These are phyloP conservation scores for Jasminum sambac DNA, from an alignment of 257 asterid genomes.

Conservation along the genomic window DNA sequence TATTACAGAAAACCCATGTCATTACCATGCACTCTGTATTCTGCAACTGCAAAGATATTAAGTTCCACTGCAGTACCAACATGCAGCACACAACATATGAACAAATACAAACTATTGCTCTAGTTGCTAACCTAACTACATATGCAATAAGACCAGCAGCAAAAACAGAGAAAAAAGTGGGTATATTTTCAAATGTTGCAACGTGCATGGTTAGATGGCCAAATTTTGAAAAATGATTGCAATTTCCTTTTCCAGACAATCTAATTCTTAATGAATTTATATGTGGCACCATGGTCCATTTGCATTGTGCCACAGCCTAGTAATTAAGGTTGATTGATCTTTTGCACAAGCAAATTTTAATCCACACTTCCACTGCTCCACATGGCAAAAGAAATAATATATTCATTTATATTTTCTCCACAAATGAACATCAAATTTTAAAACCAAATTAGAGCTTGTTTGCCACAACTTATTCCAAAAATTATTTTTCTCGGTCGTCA, in stretches of 20 bases:
- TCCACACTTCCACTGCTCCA: not conserved
- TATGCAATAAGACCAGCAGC: not conserved
- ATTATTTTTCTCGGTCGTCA: too few relatives aligned
- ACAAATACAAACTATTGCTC: not conserved
- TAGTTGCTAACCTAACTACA: not conserved
- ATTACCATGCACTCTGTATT: not conserved
- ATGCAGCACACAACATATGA: not conserved
- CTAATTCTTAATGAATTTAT: not conserved
- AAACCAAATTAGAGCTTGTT: not conserved
- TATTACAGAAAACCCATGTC: conserved; percentile 5
- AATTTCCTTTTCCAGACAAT: not conserved
- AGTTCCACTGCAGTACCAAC: not conserved
- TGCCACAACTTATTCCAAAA: too few relatives aligned
- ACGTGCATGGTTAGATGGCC: not conserved
- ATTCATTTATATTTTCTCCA: not conserved
- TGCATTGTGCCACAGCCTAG: not conserved
- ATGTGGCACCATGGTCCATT: not conserved
- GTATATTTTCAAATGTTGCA: not conserved
- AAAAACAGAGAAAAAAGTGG: not conserved
- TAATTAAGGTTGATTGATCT: not conserved
- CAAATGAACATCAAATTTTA: not conserved
- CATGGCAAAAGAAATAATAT: not conserved
- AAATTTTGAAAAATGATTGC: not conserved
- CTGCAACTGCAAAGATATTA: conserved; percentile 15
- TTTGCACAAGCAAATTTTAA: not conserved